Conservation (phyloP, 352 stramenopile species). For the Phytophthora brassicae region DNA sequence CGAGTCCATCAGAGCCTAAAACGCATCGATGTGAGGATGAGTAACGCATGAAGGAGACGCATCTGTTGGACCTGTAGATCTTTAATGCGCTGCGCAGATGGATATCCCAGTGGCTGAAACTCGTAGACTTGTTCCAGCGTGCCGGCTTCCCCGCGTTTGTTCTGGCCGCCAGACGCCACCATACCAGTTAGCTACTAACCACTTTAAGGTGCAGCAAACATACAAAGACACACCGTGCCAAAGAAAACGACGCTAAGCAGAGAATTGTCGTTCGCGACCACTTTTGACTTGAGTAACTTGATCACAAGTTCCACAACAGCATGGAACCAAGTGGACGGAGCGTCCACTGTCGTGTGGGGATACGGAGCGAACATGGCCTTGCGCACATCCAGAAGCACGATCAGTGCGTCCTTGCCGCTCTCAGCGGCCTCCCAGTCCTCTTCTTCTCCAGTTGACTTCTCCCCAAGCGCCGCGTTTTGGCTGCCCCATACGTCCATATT, state of each 20-base stretch:
- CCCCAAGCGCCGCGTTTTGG: slow-evolving; percentile 13
- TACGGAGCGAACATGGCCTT: slow-evolving; percentile 65
- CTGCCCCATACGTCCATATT: slow-evolving; percentile 56
- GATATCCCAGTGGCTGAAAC: slow-evolving; percentile 73
- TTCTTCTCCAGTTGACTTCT: slow-evolving; percentile 37
- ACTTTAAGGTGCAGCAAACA: neutral
- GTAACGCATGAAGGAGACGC: neutral
- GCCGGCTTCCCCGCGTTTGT: slow-evolving; percentile 58
- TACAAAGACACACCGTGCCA: slow-evolving; percentile 47
- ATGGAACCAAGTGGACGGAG: slow-evolving; percentile 68
- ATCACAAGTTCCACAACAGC: slow-evolving; percentile 66
- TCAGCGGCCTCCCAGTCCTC: slow-evolving; percentile 60
- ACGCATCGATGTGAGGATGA: neutral
- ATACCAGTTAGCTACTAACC: neutral
- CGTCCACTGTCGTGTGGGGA: slow-evolving; percentile 9
- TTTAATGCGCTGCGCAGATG: slow-evolving; percentile 74
- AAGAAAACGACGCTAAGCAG: slow-evolving; percentile 79
- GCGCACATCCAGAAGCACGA: slow-evolving; percentile 78
- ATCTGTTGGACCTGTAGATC: slow-evolving; percentile 46
- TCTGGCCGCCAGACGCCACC: slow-evolving; percentile 20
- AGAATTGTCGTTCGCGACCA: slow-evolving; percentile 80
- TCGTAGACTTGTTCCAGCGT: slow-evolving; percentile 75
- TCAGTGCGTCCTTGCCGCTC: slow-evolving; percentile 73
- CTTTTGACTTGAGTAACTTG: slow-evolving; percentile 76
- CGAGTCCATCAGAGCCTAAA: slow-evolving; percentile 45